Conservation (phyloP, 2,329 filamentous ascomycete genomes). For the Alternaria metachromatica region DNA sequence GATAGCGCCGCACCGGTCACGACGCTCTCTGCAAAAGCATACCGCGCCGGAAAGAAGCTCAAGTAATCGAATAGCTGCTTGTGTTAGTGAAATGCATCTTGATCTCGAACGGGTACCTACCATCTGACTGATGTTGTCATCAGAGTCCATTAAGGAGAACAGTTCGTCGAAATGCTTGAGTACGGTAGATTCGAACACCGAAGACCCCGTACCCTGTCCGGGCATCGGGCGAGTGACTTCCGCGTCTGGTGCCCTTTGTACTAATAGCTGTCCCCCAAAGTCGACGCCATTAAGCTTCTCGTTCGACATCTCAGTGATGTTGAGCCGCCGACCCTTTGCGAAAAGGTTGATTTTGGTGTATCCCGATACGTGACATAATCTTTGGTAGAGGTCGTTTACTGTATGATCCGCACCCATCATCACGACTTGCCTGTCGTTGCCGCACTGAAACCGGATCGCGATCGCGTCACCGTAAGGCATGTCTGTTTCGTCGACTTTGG, state of each 20-base stretch:
- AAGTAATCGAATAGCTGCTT: slow-evolving; percentile 45
- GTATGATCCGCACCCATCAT: slow-evolving; percentile 75
- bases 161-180: slow-evolving; percentile 82
- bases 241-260: slow-evolving; percentile 39
- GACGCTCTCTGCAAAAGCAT: slow-evolving; percentile 37
- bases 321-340: slow-evolving; percentile 70
- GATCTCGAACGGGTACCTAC: slow-evolving; percentile 15
- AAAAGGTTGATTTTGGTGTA: slow-evolving; percentile 80
- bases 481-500: slow-evolving; percentile 53
- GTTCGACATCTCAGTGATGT: slow-evolving; percentile 64
- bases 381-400: slow-evolving; percentile 70
- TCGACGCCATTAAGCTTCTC: slow-evolving; percentile 66
- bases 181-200: slow-evolving; percentile 76
- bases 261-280: slow-evolving; percentile 35
- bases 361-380: slow-evolving; percentile 71
- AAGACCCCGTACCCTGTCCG: slow-evolving; percentile 39
- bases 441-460: slow-evolving; percentile 74
- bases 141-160: slow-evolving; percentile 79
- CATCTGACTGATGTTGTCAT: slow-evolving; percentile 57
- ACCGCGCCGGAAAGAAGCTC: slow-evolving; percentile 39
- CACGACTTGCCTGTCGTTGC: slow-evolving; percentile 66
- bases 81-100: slow-evolving; percentile 15
- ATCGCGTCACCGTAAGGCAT: slow-evolving; percentile 68
- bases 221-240: slow-evolving; percentile 30
- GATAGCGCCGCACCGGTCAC: slow-evolving; percentile 27